Conservation (phyloP, 805 yeast species). For the Candida parachauliodes region DNA sequence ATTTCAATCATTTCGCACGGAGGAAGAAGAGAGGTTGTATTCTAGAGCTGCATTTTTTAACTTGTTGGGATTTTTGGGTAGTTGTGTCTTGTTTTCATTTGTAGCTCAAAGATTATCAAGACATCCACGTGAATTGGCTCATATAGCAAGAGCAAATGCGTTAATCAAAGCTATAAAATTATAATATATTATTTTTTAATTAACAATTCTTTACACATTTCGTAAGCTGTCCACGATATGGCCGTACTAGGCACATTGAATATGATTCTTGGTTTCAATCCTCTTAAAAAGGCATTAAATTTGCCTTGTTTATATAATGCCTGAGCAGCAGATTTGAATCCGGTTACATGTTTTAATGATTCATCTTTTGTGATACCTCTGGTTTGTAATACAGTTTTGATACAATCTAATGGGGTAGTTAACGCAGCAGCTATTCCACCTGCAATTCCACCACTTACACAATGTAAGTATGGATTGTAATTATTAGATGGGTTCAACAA, state of each 20-base stretch:
- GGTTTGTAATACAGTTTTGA: conserved; percentile 88
- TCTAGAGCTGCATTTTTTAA: conserved; percentile 78
- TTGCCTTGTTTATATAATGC: conserved; percentile 65
- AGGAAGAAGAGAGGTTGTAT: conserved; percentile 75
- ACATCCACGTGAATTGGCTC: conserved; percentile 28
- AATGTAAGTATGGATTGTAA: conserved; percentile 89
- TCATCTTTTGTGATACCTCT: conserved; percentile 53
- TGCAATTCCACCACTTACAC: conserved; percentile 88
- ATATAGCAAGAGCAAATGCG: conserved; percentile 25
- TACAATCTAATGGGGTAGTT: conserved; percentile 91
- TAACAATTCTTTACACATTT: conserved; percentile 83
- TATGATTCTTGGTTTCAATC: conserved; percentile 85
- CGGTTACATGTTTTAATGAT: conserved; percentile 51
- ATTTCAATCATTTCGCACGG: conserved; percentile 78
- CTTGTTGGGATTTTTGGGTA: conserved; percentile 73
- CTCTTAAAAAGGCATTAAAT: conserved; percentile 68
- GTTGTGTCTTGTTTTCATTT: conserved; percentile 77
- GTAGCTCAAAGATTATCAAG: conserved; percentile 59
- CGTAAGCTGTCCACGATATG: conserved; percentile 96
- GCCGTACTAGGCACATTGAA: conserved; percentile 96
- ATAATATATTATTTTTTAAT: conserved; percentile 18
- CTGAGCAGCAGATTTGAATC: conserved; percentile 66
- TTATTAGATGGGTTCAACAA: conserved; percentile 69
- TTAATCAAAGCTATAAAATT: conserved; percentile 21
- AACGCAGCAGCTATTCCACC: conserved; percentile 95